These are phyloP conservation scores for Starmerella apicola DNA, from an alignment of 805 yeast species.

Conservation along the genomic window DNA sequence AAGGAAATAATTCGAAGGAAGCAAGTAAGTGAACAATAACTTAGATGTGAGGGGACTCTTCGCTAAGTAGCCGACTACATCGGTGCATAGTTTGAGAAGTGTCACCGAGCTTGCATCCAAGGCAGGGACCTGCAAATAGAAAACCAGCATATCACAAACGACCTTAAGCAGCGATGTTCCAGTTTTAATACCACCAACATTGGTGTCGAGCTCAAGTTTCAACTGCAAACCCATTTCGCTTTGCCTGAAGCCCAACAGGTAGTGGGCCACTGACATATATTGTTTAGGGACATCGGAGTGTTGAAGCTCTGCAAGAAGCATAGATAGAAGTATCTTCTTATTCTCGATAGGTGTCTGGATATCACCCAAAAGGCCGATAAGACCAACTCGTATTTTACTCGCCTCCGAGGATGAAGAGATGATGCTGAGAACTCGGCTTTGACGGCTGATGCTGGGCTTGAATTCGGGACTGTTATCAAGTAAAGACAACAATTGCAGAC, in stretches of 20 bases:
- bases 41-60: conserved; percentile 43
- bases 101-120: conserved; percentile 33
- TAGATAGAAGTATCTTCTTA: conserved; percentile 49
- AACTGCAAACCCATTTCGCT: conserved; percentile 34
- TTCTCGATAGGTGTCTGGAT: conserved; percentile 18
- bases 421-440: conserved; percentile 54
- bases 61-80: conserved; percentile 50
- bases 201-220: conserved; percentile 32
- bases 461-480: conserved; percentile 42
- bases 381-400: conserved; percentile 54
- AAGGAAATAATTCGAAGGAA: conserved; percentile 41
- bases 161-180: conserved; percentile 44
- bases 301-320: conserved; percentile 39
- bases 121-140: conserved; percentile 35
- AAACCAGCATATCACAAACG: conserved; percentile 38
- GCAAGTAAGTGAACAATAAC: conserved; percentile 40
- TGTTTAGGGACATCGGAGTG: conserved; percentile 31
- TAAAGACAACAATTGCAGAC: conserved; percentile 42
- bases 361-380: conserved; percentile 52
- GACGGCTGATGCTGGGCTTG: conserved; percentile 28
- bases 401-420: conserved; percentile 72
- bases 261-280: conserved; percentile 46
- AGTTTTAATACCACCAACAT: conserved; percentile 42
- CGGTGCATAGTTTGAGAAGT: conserved; percentile 31
- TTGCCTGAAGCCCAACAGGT: conserved; percentile 60